phyloP scores from a whole-genome alignment of 768 basidiomycete species.

The Podaxis carcinomalis region DNA sequence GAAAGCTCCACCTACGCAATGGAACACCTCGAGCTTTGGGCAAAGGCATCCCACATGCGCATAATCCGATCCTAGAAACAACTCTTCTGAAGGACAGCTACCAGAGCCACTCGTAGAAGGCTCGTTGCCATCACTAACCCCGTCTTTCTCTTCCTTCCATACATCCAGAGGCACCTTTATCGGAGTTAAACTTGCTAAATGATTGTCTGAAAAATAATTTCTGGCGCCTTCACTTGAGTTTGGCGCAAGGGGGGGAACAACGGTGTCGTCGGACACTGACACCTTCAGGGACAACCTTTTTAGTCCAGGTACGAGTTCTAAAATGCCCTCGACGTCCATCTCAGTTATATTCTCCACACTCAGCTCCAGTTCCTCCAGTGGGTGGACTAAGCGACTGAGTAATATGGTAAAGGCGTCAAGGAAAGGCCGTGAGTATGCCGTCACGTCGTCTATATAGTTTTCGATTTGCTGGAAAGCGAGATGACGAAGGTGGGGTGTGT shows the following conservation, averaged over 20 bases:
- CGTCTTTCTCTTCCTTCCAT: not conserved
- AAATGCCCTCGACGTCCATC: not conserved
- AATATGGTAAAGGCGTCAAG: not conserved
- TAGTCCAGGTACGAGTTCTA: not conserved
- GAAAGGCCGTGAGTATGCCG: not conserved
- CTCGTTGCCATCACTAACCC: too few relatives aligned
- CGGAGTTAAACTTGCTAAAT: not conserved
- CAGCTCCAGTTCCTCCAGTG: constrained; percentile 1
- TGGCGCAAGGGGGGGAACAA: too few relatives aligned
- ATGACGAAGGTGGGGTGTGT: constrained; percentile 1
- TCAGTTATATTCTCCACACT: too few relatives aligned
- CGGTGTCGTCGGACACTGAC: too few relatives aligned
- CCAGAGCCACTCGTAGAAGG: too few relatives aligned
- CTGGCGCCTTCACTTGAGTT: too few relatives aligned
- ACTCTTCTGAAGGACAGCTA: not conserved
- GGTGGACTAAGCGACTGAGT: not conserved
- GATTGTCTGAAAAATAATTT: not conserved
- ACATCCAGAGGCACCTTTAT: too few relatives aligned
- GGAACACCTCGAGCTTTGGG: not conserved
- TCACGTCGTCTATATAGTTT: not conserved
- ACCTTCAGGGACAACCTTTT: not conserved
- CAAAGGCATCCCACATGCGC: not conserved
- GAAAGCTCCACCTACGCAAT: not conserved
- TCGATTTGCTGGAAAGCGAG: not conserved
- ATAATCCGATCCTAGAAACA: too few relatives aligned